A percentile compares a stretch with the other conserved stretches of the same genome.
These are phyloP conservation scores for Kodamaea derodonti DNA, from an alignment of 1,139 yeast species.

Conservation along the genomic window DNA sequence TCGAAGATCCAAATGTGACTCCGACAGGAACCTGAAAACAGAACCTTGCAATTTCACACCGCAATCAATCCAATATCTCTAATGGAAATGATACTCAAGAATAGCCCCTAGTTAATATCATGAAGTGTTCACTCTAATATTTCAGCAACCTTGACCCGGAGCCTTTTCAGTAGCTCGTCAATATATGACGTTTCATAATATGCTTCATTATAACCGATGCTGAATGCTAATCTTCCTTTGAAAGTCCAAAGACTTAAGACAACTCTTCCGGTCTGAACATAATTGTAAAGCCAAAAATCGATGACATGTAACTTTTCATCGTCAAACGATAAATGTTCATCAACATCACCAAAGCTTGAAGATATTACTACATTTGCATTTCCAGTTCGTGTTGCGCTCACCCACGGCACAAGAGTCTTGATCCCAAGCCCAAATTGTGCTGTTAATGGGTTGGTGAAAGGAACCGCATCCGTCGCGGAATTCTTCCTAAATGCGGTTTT, in stretches of 20 bases:
- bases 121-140: too few relatives aligned
- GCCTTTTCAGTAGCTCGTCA: not conserved
- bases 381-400: not conserved
- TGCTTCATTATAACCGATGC: not conserved
- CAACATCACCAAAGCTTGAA: slow-evolving; percentile 1
- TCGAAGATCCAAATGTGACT: too few relatives aligned
- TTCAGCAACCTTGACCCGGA: not conserved
- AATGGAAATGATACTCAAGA: too few relatives aligned
- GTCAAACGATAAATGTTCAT: not conserved
- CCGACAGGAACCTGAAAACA: too few relatives aligned
- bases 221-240: not conserved
- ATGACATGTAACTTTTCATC: not conserved
- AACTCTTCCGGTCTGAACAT: not conserved
- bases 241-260: not conserved
- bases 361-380: not conserved
- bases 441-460: not conserved
- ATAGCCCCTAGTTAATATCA: too few relatives aligned
- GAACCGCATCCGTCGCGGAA: not conserved
- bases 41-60: too few relatives aligned
- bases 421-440: not conserved
- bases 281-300: not conserved
- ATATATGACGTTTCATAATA: not conserved
- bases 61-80: too few relatives aligned
- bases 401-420: not conserved
- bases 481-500: not conserved